Evolutionary conservation across 1,139 yeast genomes (phyloP).

Genomic region (Protomyces arabidopsidicola): DNA sequence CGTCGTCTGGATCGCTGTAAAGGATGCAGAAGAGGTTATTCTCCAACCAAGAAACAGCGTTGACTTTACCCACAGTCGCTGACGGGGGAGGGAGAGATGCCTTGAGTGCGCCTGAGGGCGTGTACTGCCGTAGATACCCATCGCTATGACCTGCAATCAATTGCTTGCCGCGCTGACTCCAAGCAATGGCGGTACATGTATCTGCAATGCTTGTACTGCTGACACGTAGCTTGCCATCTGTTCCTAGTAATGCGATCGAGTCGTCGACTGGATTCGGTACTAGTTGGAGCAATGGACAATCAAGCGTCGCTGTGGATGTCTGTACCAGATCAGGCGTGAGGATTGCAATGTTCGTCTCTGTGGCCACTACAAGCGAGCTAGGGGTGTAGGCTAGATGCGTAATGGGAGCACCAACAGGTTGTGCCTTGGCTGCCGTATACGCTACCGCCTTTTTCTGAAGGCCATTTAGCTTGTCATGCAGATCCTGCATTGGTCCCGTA

Average conservation of each 20-base stretch:
- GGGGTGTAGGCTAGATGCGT: background rate
- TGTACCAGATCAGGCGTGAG: conserved; percentile 21
- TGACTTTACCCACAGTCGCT: conserved; percentile 27
- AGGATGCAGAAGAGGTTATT: conserved; percentile 37
- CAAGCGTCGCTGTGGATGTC: background rate
- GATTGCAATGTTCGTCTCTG: conserved; percentile 27
- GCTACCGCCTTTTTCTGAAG: background rate
- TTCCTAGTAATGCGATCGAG: conserved; percentile 35
- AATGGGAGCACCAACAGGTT: background rate
- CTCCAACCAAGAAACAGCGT: conserved; percentile 33
- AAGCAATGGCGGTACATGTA: conserved; percentile 37
- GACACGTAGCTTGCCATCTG: conserved; percentile 31
- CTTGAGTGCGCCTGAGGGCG: conserved; percentile 36
- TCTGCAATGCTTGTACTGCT: conserved; percentile 27
- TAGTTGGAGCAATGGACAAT: conserved; percentile 12
- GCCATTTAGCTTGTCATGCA: background rate
- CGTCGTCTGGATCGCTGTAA: conserved; percentile 30
- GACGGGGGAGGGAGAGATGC: conserved; percentile 34
- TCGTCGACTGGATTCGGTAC: conserved; percentile 30
- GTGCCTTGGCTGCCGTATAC: background rate
- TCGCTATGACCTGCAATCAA: conserved; percentile 36
- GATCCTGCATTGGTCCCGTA: background rate
- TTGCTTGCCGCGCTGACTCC: conserved; percentile 42
- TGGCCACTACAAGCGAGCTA: background rate
- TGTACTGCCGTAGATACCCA: conserved; percentile 36